These are phyloP conservation scores for Ormosia emarginata DNA, from an alignment of 306 rosid genomes.

Conservation along the genomic window DNA sequence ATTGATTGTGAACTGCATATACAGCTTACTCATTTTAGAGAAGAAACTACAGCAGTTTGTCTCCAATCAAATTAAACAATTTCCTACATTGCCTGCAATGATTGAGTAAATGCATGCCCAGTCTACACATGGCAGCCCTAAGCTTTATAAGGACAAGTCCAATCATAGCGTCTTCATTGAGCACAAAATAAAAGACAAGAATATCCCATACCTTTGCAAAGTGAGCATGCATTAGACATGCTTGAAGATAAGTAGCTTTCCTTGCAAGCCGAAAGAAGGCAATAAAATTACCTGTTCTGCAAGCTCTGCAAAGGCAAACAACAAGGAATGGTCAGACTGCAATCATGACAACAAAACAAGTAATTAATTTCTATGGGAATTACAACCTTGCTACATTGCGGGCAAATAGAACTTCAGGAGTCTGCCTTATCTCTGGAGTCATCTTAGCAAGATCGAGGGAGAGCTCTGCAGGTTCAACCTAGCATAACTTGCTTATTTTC, in stretches of 20 bases:
- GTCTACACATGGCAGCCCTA: slow-evolving; percentile 12
- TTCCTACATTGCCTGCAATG: slow-evolving; percentile 24
- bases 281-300: slow-evolving; percentile 85
- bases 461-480: slow-evolving; percentile 99
- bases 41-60: neutral
- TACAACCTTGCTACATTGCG: slow-evolving; percentile 88
- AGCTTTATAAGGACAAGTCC: slow-evolving; percentile 11
- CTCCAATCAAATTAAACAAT: slow-evolving; percentile 4
- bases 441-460: slow-evolving; percentile 98
- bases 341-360: neutral
- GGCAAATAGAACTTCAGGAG: slow-evolving; percentile 89
- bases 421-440: slow-evolving; percentile 92
- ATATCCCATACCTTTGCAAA: slow-evolving; percentile 74
- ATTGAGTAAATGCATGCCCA: slow-evolving; percentile 7
- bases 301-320: slow-evolving; percentile 68
- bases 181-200: slow-evolving; percentile 19
- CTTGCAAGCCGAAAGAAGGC: slow-evolving; percentile 89
- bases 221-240: slow-evolving; percentile 99
- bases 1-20: neutral
- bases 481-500: slow-evolving; percentile 41
- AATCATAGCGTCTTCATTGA: neutral
- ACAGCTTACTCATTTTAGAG: neutral
- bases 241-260: slow-evolving; percentile 94
- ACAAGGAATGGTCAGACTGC: slow-evolving; percentile 26
- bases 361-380: slow-evolving; percentile 13